phyloP scores from a whole-genome alignment of 768 basidiomycete species.

The Sporobolomyces roseus region DNA sequence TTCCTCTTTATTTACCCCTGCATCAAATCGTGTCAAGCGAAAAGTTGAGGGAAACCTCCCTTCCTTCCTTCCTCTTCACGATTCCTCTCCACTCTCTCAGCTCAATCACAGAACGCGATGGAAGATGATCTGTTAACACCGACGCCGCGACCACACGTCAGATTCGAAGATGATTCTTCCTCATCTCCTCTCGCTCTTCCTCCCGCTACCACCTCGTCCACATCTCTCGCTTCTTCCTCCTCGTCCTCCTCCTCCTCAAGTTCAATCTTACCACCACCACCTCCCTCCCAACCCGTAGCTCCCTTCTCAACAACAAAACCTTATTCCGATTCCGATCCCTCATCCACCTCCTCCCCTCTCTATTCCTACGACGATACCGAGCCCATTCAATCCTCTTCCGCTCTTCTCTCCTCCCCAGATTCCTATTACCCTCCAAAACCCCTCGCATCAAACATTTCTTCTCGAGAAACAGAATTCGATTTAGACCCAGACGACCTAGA shows the following conservation, averaged over 20 bases:
- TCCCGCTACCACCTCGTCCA: not conserved
- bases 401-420: not conserved
- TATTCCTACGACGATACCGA: constrained; percentile 17
- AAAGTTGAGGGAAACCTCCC: too few relatives aligned
- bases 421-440: constrained; percentile 33
- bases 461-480: constrained; percentile 55
- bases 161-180: constrained; percentile 12
- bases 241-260: not conserved
- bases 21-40: too few relatives aligned
- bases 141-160: not conserved
- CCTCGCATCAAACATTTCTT: constrained; percentile 29
- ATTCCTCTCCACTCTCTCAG: not conserved
- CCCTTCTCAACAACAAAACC: not conserved
- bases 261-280: not conserved
- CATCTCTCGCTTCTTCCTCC: not conserved
- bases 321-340: not conserved
- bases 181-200: not conserved
- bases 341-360: not conserved
- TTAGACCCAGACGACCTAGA: constrained; percentile 79
- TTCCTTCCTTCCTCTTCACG: not conserved
- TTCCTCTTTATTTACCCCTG: too few relatives aligned
- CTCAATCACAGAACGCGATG: not conserved
- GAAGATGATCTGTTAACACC: constrained; percentile 12
- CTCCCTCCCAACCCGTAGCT: not conserved
- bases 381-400: too few relatives aligned